Percentiles rank a stretch among this genome's conserved stretches.
phyloP scores from a whole-genome alignment of 805 yeast genomes.

The Lachancea dasiensis region DNA sequence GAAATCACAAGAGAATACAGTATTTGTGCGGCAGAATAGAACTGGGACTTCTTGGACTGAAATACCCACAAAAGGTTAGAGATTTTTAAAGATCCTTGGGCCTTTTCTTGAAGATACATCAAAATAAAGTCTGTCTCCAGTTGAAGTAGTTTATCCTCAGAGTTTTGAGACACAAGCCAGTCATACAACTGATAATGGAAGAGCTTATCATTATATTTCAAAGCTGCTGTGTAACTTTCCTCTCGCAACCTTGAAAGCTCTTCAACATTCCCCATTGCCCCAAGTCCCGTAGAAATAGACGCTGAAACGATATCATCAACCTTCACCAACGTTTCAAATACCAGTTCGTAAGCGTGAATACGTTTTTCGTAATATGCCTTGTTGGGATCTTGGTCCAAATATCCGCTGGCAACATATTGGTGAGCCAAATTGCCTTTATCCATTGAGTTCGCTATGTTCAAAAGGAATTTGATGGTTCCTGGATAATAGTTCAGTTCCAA shows the following conservation, averaged over 20 bases:
- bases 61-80: slow-evolving; percentile 77
- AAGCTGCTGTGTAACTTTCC: slow-evolving; percentile 65
- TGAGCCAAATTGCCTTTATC: slow-evolving; percentile 57
- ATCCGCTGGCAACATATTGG: slow-evolving; percentile 50
- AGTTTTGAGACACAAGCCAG: slow-evolving; percentile 80
- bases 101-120: slow-evolving; percentile 65
- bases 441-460: slow-evolving; percentile 65
- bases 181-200: slow-evolving; percentile 90
- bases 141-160: slow-evolving; percentile 68
- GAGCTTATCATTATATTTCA: slow-evolving; percentile 68
- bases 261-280: slow-evolving; percentile 28
- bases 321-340: slow-evolving; percentile 68
- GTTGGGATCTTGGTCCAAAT: slow-evolving; percentile 45
- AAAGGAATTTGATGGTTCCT: slow-evolving; percentile 78
- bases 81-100: slow-evolving; percentile 57
- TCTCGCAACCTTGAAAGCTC: slow-evolving; percentile 57
- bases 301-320: slow-evolving; percentile 61
- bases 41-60: slow-evolving; percentile 74
- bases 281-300: slow-evolving; percentile 16
- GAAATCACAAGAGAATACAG: slow-evolving; percentile 69
- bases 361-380: slow-evolving; percentile 47
- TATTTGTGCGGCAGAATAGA: slow-evolving; percentile 78
- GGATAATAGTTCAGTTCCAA: slow-evolving; percentile 69
- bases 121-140: slow-evolving; percentile 77
- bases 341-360: slow-evolving; percentile 56